Base-by-base conservation (phyloP, 306 rosid species). In the Arachis hypogaea region DNA sequence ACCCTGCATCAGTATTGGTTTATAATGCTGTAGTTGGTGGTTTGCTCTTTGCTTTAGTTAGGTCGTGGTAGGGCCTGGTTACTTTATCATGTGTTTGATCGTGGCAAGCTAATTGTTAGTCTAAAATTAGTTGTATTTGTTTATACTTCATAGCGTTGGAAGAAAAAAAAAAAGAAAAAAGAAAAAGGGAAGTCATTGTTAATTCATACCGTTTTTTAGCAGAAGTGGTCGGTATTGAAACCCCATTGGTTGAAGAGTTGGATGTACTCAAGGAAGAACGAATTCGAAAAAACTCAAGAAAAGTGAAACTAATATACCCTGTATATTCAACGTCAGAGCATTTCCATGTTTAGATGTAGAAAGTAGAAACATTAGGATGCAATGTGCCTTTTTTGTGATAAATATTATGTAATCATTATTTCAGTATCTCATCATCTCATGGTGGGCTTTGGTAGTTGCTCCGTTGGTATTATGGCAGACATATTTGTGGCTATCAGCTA, bases 91-190 rank as follows among this genome's bases (percentile, higher is more conserved):
- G 69, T 81, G 84, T 77, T 79, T 82, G 69, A 67, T 16, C 79
- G 57, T 75, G 71, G 46, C 61, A 78, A 69, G 78, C 66, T 72
- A 71, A 68, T 77, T 69, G 78, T 59, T 77, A 69, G 80, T 81
- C 82, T 64, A 68, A 59, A 49, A 43, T 76, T 82, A 74, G 78
- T 68, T 78, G 80, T 73, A 83, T 73, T 82, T 90, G 90, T 76
- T 77, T 63, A 86, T 87, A 74, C 71, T 82, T 63, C 74, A 79
- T 85, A 82, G 79, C 79, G 57, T 69, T 88, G 88, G 71, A 81
- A 75, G 82, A 86, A 79, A 47, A 76, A 72, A 72, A 74, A 75
- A 49, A 82, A 68, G 22, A 22, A 1, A 22, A 22, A 22, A 22
- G 28, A 22, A 22, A 22, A 22, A 22, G 28, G 85, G 73, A 76